Conservation (phyloP, 2,329 filamentous ascomycete species). For the Trichothecium sympodiale region DNA sequence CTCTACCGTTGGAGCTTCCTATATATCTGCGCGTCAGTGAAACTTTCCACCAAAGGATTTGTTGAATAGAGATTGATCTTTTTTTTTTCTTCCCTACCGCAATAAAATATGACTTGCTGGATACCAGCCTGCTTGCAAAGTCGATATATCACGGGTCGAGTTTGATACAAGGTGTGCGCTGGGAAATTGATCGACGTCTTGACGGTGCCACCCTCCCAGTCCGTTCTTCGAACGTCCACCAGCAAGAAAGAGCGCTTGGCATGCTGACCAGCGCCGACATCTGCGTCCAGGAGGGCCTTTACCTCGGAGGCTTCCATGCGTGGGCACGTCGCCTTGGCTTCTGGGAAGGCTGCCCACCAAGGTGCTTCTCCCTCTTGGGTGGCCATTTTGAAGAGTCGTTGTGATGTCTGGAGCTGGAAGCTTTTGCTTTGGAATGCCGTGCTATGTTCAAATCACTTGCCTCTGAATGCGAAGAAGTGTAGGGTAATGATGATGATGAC, state of each 20-base stretch:
- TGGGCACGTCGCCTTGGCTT: slow-evolving; percentile 25
- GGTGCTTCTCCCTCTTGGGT: slow-evolving; percentile 11
- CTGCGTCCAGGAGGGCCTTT: slow-evolving; percentile 26
- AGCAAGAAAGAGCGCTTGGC: slow-evolving; percentile 23
- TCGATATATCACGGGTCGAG: slow-evolving; percentile 28
- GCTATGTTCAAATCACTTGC: no score
- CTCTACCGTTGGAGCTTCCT: slow-evolving; percentile 45
- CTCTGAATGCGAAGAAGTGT: no score
- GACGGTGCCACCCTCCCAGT: slow-evolving; percentile 45
- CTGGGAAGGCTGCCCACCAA: slow-evolving; percentile 32
- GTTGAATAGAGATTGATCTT: not conserved
- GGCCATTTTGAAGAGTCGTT: not conserved
- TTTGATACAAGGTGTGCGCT: slow-evolving; percentile 32
- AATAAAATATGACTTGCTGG: slow-evolving; percentile 34
- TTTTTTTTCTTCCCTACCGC: slow-evolving; percentile 23
- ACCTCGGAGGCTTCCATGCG: slow-evolving; percentile 28
- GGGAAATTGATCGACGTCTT: slow-evolving; percentile 40
- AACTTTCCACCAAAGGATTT: not conserved
- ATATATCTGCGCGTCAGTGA: not conserved
- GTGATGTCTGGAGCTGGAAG: no score
- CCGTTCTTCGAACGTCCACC: slow-evolving; percentile 28
- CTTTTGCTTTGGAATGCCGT: no score
- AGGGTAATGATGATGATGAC: no score
- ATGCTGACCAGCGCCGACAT: slow-evolving; percentile 12
- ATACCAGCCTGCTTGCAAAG: slow-evolving; percentile 29